Percentiles rank a stretch among this genome's conserved stretches.
Evolutionary conservation across 306 rosid genomes (phyloP).

Genomic region (Amphicarpaea edgeworthii): DNA sequence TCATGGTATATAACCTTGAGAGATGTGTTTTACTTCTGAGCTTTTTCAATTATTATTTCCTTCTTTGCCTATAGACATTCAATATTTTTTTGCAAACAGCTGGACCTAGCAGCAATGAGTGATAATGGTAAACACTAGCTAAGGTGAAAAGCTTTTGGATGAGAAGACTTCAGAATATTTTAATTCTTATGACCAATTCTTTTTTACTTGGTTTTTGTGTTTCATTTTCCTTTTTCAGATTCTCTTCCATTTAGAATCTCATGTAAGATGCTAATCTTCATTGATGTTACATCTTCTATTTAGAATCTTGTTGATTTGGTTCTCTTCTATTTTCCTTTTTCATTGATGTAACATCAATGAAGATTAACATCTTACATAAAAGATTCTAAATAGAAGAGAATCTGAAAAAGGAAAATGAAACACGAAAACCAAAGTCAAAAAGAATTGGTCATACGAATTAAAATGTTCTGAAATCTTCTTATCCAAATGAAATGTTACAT

Average conservation of each 20-base stretch:
- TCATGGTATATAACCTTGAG: neutral
- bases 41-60: neutral
- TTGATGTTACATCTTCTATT: slow-evolving; percentile 13
- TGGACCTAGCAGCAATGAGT: slow-evolving; percentile 10
- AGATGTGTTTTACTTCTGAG: neutral
- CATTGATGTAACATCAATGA: slow-evolving; percentile 28
- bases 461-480: slow-evolving; percentile 5
- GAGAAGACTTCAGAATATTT: slow-evolving; percentile 7
- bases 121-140: neutral
- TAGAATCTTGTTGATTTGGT: no score
- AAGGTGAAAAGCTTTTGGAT: neutral
- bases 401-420: slow-evolving; percentile 11
- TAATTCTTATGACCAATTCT: slow-evolving; percentile 16
- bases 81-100: slow-evolving; percentile 1
- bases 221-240: slow-evolving; percentile 13
- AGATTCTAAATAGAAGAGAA: neutral
- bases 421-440: slow-evolving; percentile 10
- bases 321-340: no score
- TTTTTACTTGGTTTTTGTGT: slow-evolving; percentile 8
- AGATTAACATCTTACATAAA: slow-evolving; percentile 1
- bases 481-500: no score
- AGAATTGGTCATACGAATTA: slow-evolving; percentile 17
- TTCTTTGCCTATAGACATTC: slow-evolving; percentile 23
- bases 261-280: slow-evolving; percentile 4
- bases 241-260: neutral